Conservation (phyloP, 2,329 filamentous ascomycete species). For the Ilyonectria mors-panacis region DNA sequence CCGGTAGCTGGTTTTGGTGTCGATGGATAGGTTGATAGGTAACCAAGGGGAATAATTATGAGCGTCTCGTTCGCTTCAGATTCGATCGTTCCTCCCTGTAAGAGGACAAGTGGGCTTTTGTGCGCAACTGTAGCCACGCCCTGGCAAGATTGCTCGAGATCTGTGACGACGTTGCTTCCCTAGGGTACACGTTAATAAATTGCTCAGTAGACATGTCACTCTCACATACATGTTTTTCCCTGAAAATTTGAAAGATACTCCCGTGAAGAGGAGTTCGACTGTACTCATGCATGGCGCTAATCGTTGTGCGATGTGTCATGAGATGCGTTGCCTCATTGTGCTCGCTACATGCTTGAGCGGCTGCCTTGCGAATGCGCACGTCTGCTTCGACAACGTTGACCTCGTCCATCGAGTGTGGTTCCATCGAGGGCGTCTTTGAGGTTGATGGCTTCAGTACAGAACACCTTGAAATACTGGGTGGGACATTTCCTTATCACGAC, state of each 20-base stretch:
- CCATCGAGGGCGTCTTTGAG: no score
- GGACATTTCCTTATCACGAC: no score
- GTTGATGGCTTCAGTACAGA: no score
- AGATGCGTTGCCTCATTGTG: background rate
- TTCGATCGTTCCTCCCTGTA: background rate
- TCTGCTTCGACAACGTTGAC: background rate
- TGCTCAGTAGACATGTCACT: background rate
- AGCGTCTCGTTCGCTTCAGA: background rate
- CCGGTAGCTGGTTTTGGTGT: background rate
- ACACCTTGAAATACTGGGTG: no score
- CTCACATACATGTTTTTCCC: background rate
- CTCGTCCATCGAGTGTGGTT: background rate
- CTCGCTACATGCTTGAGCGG: background rate
- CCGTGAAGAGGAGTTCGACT: background rate
- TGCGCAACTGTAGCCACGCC: background rate
- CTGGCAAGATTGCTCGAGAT: background rate
- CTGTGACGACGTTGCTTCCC: background rate
- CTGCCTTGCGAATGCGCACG: background rate
- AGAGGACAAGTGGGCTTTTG: background rate
- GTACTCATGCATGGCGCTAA: background rate
- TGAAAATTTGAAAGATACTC: background rate
- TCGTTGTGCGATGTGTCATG: background rate
- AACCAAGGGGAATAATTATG: conserved; percentile 1
- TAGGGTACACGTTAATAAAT: background rate
- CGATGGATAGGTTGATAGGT: background rate